Percentiles rank a stretch among this genome's conserved stretches.
Conservation (phyloP, 2,329 filamentous ascomycete genomes). For the Graphilbum fragrans region DNA sequence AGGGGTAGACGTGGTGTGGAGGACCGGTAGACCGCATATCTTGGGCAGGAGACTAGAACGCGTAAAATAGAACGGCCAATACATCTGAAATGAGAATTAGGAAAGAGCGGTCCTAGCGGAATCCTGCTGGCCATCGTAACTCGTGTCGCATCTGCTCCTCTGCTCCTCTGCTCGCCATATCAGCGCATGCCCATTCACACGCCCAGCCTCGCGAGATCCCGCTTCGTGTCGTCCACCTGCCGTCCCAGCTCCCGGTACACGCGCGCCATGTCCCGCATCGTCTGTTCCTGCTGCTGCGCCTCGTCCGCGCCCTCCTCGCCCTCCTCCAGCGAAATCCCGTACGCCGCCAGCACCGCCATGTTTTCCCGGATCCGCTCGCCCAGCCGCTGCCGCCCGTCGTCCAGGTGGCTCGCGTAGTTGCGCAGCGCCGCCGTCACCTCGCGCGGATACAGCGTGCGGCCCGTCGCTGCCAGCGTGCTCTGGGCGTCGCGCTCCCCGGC, state of each 20-base stretch:
- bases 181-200: conserved; percentile 1
- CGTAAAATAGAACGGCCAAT: too few species aligned
- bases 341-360: conserved; percentile 31
- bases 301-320: conserved; percentile 5
- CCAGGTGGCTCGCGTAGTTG: conserved; percentile 36
- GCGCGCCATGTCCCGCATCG: conserved; percentile 40
- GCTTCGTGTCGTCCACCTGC: conserved; percentile 35
- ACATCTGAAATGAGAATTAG: not conserved
- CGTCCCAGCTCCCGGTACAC: conserved; percentile 36
- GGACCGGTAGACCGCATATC: not conserved
- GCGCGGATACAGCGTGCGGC: conserved; percentile 30
- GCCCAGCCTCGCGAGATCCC: conserved; percentile 26
- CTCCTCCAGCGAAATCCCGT: conserved; percentile 31
- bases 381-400: conserved; percentile 32
- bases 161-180: too few species aligned
- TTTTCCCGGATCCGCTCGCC: conserved; percentile 29
- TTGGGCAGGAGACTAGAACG: not conserved
- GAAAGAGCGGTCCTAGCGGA: too few species aligned
- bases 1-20: conserved; percentile 35
- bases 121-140: too few species aligned
- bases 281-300: conserved; percentile 27
- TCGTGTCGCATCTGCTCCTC: not conserved
- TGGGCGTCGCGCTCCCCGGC: conserved; percentile 24
- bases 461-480: conserved; percentile 20
- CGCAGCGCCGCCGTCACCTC: conserved; percentile 28